A percentile compares a stretch with the other conserved stretches of the same genome.
phyloP scores from a whole-genome alignment of 129 eudicot species.

The Chrysanthemum seticuspe region DNA sequence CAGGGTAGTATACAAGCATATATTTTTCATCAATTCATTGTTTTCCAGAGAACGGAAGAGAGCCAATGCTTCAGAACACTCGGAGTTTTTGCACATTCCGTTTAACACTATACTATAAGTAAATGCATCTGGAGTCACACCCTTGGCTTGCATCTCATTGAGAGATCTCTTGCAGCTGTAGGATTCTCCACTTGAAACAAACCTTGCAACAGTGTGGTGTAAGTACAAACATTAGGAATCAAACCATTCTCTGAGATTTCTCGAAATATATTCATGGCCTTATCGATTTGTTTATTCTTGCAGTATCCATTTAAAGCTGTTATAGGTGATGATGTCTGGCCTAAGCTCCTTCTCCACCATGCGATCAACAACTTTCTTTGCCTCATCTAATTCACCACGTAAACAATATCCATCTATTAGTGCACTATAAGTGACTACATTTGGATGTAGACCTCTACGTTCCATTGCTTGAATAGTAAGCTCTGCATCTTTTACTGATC shows the following conservation, averaged over 20 bases:
- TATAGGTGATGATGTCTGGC: conserved; percentile 23
- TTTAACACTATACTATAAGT: neutral
- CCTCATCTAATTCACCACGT: conserved; percentile 34
- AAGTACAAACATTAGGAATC: conserved; percentile 21
- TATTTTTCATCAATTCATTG: conserved; percentile 3
- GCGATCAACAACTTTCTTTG: conserved; percentile 12
- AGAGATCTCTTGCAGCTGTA: no score
- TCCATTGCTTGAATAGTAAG: conserved; percentile 12
- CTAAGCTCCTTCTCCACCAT: conserved; percentile 16
- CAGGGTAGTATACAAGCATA: conserved; percentile 26
- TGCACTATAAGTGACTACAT: conserved; percentile 30
- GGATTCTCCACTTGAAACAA: no score
- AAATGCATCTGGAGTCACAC: no score
- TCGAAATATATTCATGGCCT: conserved; percentile 29
- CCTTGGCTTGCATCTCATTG: no score
- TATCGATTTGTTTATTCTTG: conserved; percentile 9
- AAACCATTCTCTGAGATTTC: conserved; percentile 21
- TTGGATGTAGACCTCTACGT: conserved; percentile 25
- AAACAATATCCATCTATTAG: conserved; percentile 47
- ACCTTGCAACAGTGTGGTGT: no score
- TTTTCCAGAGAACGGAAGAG: conserved; percentile 26
- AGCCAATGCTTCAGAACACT: conserved; percentile 22
- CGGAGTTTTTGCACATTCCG: conserved; percentile 23
- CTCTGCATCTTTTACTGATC: conserved; percentile 23
- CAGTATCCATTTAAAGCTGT: conserved; percentile 28